These are phyloP conservation scores for Tricholoma terreum DNA, from an alignment of 768 basidiomycete genomes.

Conservation along the genomic window DNA sequence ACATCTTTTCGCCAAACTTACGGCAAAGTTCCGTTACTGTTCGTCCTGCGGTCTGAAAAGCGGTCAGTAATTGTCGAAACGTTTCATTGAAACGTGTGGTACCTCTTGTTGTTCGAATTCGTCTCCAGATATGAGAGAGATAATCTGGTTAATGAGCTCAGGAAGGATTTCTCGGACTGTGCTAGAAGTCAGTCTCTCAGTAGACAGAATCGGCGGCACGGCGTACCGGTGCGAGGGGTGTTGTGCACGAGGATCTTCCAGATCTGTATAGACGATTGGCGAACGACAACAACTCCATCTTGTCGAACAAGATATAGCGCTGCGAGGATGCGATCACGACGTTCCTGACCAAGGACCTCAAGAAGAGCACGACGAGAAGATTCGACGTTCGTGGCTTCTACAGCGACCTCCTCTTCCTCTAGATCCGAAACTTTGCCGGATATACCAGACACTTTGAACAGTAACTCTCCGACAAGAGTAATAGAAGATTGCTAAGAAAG, in stretches of 20 bases:
- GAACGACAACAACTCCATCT: slow-evolving; percentile 84
- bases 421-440: slow-evolving; percentile 78
- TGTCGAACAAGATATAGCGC: slow-evolving; percentile 92
- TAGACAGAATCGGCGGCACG: background rate
- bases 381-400: slow-evolving; percentile 67
- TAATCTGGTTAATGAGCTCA: slow-evolving; percentile 74
- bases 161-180: slow-evolving; percentile 87
- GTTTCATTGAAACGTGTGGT: background rate
- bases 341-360: slow-evolving; percentile 84
- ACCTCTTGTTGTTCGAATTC: slow-evolving; percentile 92
- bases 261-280: slow-evolving; percentile 89
- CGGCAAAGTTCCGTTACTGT: slow-evolving; percentile 88
- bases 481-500: slow-evolving; percentile 82
- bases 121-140: slow-evolving; percentile 72
- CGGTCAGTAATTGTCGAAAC: slow-evolving; percentile 1
- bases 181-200: slow-evolving; percentile 2
- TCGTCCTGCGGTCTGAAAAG: slow-evolving; percentile 73
- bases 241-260: slow-evolving; percentile 99
- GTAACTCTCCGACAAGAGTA: slow-evolving; percentile 89
- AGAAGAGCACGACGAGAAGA: slow-evolving; percentile 80
- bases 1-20: slow-evolving; percentile 91
- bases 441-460: slow-evolving; percentile 97
- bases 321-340: slow-evolving; percentile 87
- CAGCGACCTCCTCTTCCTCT: slow-evolving; percentile 69
- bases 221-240: slow-evolving; percentile 81